phyloP scores from a whole-genome alignment of 1,139 yeast genomes.

The Protomyces pachydermus region DNA sequence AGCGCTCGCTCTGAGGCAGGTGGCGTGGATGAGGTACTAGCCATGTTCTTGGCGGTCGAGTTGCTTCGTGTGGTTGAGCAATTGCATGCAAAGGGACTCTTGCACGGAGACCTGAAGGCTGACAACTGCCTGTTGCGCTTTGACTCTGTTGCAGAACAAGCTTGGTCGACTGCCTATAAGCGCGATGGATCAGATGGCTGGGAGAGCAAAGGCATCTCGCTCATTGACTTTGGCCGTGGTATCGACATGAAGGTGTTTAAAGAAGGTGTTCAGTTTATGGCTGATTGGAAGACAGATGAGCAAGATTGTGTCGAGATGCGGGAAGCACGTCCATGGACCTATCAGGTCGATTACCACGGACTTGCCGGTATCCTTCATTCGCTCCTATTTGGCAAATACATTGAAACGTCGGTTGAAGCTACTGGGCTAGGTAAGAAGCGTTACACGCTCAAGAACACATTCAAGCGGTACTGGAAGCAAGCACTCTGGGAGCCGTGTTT shows the following conservation, averaged over 20 bases:
- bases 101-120: constrained; percentile 84
- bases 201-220: constrained; percentile 53
- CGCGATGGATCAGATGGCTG: constrained; percentile 47
- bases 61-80: constrained; percentile 56
- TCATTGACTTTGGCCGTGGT: constrained; percentile 82
- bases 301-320: constrained; percentile 78
- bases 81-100: constrained; percentile 59
- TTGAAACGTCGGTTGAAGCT: constrained; percentile 42
- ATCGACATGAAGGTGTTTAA: constrained; percentile 63
- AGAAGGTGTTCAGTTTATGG: constrained; percentile 49
- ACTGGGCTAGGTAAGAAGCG: constrained; percentile 34
- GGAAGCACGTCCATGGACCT: constrained; percentile 61
- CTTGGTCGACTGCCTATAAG: constrained; percentile 37
- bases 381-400: constrained; percentile 56
- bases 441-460: constrained; percentile 44
- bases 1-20: constrained; percentile 33
- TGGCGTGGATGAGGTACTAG: constrained; percentile 56
- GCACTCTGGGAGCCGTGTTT: constrained; percentile 69
- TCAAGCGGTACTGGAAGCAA: constrained; percentile 75
- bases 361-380: constrained; percentile 71
- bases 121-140: constrained; percentile 80
- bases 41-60: constrained; percentile 61
- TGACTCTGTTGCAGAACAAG: constrained; percentile 36
- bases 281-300: constrained; percentile 60
- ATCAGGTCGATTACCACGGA: constrained; percentile 81